Conservation (phyloP, 306 rosid genomes). For the Elaeagnus macrophylla region DNA sequence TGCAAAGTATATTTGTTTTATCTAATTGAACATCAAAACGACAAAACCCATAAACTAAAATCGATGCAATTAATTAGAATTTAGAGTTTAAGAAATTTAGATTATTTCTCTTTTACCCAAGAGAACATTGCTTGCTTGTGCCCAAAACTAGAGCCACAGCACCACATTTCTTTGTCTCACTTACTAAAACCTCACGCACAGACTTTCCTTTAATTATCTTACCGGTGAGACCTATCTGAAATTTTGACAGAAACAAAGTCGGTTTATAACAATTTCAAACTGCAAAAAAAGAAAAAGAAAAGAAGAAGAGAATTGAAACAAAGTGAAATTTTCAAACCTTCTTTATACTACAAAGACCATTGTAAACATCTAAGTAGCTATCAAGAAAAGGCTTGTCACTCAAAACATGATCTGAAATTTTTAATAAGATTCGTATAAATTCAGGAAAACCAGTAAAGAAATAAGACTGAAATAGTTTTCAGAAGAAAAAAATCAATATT, state of each 20-base stretch:
- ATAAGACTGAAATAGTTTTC: background rate
- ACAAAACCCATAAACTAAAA: slow-evolving; percentile 9
- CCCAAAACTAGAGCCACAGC: slow-evolving; percentile 68
- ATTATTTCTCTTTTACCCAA: slow-evolving; percentile 40
- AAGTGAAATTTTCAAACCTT: slow-evolving; percentile 34
- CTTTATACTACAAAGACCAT: slow-evolving; percentile 50
- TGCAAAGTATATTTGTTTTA: slow-evolving; percentile 27
- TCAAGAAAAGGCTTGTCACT: slow-evolving; percentile 44
- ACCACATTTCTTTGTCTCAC: slow-evolving; percentile 55
- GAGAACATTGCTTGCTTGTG: slow-evolving; percentile 24
- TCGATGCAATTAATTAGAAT: background rate
- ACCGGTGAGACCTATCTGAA: slow-evolving; percentile 56
- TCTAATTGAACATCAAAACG: slow-evolving; percentile 21
- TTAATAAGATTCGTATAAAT: background rate
- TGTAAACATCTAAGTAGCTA: slow-evolving; percentile 56
- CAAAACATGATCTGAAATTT: slow-evolving; percentile 34
- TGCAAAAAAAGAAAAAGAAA: background rate
- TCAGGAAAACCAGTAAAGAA: background rate
- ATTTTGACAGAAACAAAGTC: slow-evolving; percentile 13
- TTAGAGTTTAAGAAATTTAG: background rate
- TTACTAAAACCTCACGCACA: slow-evolving; percentile 40
- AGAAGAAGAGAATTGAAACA: background rate
- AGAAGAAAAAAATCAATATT: background rate
- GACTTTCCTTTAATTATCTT: slow-evolving; percentile 55
- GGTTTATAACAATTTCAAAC: slow-evolving; percentile 2